Percentiles rank a stretch among this genome's conserved stretches.
Evolutionary conservation across 2,329 filamentous ascomycete genomes (phyloP).

Genomic region (Cryoendolithus antarcticus): DNA sequence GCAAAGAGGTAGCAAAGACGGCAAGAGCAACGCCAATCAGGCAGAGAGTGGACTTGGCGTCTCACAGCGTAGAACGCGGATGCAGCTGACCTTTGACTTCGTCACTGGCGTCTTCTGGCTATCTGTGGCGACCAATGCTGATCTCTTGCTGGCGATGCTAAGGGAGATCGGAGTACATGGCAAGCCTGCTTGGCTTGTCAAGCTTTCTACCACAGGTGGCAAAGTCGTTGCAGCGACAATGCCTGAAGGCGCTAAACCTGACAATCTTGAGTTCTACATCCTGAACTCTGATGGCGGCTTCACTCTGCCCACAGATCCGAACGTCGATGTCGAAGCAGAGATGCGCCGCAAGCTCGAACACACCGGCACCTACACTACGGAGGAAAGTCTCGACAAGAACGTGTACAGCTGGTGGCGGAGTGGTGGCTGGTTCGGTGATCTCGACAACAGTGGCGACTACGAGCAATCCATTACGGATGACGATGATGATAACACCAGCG

Average conservation of each 20-base stretch:
- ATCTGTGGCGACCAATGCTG: constrained; percentile 45
- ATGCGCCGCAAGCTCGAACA: constrained; percentile 51
- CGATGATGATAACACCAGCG: constrained; percentile 61
- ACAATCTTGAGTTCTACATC: constrained; percentile 39
- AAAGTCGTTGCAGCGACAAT: constrained; percentile 29
- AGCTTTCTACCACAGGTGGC: constrained; percentile 7
- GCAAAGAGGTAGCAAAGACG: constrained; percentile 9
- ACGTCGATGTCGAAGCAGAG: constrained; percentile 71
- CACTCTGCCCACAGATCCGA: constrained; percentile 45
- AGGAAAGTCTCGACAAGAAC: constrained; percentile 57
- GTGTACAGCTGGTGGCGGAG: constrained; percentile 76
- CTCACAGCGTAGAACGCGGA: constrained; percentile 63
- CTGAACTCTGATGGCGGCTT: constrained; percentile 39
- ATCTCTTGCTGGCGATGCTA: constrained; percentile 43
- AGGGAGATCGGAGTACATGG: constrained; percentile 47
- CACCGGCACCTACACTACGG: constrained; percentile 35
- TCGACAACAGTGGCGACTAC: constrained; percentile 73
- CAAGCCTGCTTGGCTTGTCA: constrained; percentile 52
- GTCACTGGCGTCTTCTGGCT: constrained; percentile 61
- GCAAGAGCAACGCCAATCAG: constrained; percentile 16
- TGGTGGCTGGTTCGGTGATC: constrained; percentile 73
- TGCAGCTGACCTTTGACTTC: constrained; percentile 66
- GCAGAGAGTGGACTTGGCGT: constrained; percentile 60
- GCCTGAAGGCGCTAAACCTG: constrained; percentile 8
- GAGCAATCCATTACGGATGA: constrained; percentile 34